Conservation (phyloP, 495 filamentous ascomycete species). For the Hypomontagnella monticulosa region DNA sequence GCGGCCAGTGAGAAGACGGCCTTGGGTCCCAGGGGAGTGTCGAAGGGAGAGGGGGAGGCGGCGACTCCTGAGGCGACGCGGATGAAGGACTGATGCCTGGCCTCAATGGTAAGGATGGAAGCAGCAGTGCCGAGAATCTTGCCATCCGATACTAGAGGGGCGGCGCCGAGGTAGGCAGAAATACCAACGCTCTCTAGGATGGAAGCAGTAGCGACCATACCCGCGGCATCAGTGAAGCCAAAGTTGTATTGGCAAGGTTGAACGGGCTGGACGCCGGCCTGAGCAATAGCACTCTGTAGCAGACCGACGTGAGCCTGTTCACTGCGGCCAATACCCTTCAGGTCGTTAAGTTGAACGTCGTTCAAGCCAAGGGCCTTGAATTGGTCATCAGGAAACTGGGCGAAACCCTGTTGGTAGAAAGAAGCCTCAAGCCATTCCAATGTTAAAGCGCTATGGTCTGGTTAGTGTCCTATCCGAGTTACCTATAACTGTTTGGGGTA, state of each 20-base stretch:
- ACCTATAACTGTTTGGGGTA: neutral
- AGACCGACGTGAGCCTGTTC: conserved; percentile 67
- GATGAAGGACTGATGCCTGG: conserved; percentile 70
- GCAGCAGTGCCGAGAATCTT: conserved; percentile 66
- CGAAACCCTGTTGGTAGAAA: conserved; percentile 71
- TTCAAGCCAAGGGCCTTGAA: conserved; percentile 66
- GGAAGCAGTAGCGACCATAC: conserved; percentile 68
- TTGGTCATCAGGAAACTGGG: conserved; percentile 66
- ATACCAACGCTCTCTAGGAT: conserved; percentile 71
- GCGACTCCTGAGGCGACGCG: conserved; percentile 56
- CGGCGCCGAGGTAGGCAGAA: conserved; percentile 70
- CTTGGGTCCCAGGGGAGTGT: conserved; percentile 65
- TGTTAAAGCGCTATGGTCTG: conserved; percentile 63
- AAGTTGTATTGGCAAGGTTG: conserved; percentile 71
- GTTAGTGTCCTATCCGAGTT: conserved; percentile 24
- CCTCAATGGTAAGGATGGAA: conserved; percentile 68
- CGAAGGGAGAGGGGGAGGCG: conserved; percentile 68
- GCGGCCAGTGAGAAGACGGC: conserved; percentile 71
- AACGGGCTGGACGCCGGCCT: conserved; percentile 64
- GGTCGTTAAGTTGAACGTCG: conserved; percentile 57
- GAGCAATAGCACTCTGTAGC: conserved; percentile 63
- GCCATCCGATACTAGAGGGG: conserved; percentile 62
- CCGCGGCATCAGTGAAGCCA: conserved; percentile 65
- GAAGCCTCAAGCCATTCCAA: conserved; percentile 70
- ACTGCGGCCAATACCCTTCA: conserved; percentile 61